Base-by-base conservation (phyloP, 1,284 basidiomycete species). In the Hymenochaete sp. region DNA sequence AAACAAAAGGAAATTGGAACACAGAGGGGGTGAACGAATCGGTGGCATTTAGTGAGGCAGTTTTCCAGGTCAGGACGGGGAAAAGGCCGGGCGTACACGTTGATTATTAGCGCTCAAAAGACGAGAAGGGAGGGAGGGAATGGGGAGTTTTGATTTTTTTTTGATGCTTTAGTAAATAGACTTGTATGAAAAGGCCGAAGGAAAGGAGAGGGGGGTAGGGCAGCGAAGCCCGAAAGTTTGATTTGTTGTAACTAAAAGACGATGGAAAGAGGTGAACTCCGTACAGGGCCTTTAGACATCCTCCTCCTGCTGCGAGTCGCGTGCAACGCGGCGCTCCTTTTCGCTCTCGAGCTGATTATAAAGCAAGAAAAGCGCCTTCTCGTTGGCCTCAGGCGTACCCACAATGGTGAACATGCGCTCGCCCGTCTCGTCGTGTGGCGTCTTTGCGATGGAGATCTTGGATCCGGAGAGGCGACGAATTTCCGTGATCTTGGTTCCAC, bases 381-480 rank as follows among this genome's bases (percentile, higher is more conserved):
- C 93, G 61, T 93, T 93, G 53, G 90, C 86, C 67, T 97, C 93
- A 42, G 92, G 86, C 4, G 93, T 93, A 48, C 95, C 95, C 50
- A 97, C 79, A 61, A 98, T 98, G 50, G 96, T 97, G 69, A 98
- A 98, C 93, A 98, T 97, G 56, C 95, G 77, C 70, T 98, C 95
- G 56, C 95, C 95, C 42, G 92, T 93, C 60, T 98, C 96, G 60
- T 98, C 95, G 60, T 98, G 95, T 18, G 95, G 92, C 42, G 91
- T 87, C 70, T 98, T 98, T 57, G 95, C 96, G 57, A 98, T 98
- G 48, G 86, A 91, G 63, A 98, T 98, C 67, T 93, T 90, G 55
- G 89, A 93, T 37, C 95, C 95, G 51, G 90, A 93, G 46, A 98
- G 76, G 48, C 95, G 86, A 56, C 95, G 87, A 63, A 98, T 98